Conservation (phyloP, 208 protist species). For the Trypanosoma boissoni region DNA sequence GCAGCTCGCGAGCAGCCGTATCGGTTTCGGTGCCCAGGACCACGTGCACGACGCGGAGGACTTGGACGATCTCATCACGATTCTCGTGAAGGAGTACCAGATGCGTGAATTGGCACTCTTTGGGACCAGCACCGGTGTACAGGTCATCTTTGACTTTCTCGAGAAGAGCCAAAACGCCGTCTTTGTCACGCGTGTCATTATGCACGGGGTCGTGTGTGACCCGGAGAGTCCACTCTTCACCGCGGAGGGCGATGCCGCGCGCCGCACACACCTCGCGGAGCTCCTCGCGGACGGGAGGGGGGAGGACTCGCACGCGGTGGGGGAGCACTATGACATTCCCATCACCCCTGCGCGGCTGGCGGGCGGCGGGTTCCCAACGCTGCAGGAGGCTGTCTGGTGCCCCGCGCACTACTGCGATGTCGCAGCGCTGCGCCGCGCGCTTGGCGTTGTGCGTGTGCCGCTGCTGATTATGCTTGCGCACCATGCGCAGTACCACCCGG, state of each 20-base stretch:
- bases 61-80: slow-evolving; percentile 55
- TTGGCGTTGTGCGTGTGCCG: slow-evolving; percentile 45
- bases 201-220: slow-evolving; percentile 61
- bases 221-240: slow-evolving; percentile 37
- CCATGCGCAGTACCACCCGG: slow-evolving; percentile 50
- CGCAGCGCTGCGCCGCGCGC: slow-evolving; percentile 24
- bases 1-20: slow-evolving; percentile 51
- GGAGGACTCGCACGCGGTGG: slow-evolving; percentile 51
- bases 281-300: slow-evolving; percentile 37
- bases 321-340: slow-evolving; percentile 59
- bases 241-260: slow-evolving; percentile 22
- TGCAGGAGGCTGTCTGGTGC: slow-evolving; percentile 80
- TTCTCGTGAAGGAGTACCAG: slow-evolving; percentile 39
- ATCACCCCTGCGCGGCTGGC: slow-evolving; percentile 58
- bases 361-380: slow-evolving; percentile 36
- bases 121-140: slow-evolving; percentile 68
- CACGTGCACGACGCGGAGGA: slow-evolving; percentile 70
- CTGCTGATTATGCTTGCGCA: slow-evolving; percentile 53
- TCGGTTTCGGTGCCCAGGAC: slow-evolving; percentile 50
- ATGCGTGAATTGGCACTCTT: slow-evolving; percentile 69
- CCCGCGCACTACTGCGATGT: slow-evolving; percentile 35
- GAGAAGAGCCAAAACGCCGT: slow-evolving; percentile 23
- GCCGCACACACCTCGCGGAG: slow-evolving; percentile 28
- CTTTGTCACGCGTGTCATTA: slow-evolving; percentile 54
- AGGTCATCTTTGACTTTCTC: slow-evolving; percentile 64